Conservation (phyloP, 2,329 filamentous ascomycete species). For the Verticillium isaacii region DNA sequence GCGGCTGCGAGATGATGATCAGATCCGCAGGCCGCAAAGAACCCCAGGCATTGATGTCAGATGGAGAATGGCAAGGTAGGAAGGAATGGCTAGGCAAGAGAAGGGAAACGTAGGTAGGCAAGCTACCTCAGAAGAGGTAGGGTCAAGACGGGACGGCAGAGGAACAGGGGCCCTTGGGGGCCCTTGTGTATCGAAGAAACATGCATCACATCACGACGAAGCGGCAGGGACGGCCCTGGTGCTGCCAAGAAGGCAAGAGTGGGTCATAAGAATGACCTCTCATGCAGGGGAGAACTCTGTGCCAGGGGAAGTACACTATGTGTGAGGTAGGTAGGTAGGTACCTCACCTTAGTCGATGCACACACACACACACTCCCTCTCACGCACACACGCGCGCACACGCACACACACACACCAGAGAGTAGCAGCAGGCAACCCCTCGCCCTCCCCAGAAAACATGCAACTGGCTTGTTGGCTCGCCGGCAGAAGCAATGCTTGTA, state of each 20-base stretch:
- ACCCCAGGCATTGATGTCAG: no score
- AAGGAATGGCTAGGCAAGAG: no score
- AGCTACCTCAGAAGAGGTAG: not conserved
- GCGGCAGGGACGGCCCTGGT: not conserved
- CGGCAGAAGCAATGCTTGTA: not conserved
- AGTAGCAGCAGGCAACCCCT: not conserved
- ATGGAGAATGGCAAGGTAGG: no score
- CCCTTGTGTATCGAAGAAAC: not conserved
- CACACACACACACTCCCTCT: not conserved
- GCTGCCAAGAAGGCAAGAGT: not conserved
- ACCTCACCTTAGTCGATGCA: not conserved
- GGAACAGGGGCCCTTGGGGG: not conserved
- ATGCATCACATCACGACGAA: not conserved
- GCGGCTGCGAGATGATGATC: no score
- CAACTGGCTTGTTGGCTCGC: not conserved
- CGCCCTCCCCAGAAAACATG: not conserved
- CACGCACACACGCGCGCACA: not conserved
- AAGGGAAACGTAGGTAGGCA: no score
- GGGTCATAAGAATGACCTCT: not conserved
- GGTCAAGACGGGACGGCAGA: not conserved
- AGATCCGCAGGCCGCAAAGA: no score
- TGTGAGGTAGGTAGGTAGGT: not conserved
- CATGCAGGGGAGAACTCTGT: not conserved
- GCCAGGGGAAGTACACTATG: not conserved
- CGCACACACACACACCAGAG: no score